Conservation (phyloP, 345 rosid genomes). For the Schrenkiella parvula region DNA sequence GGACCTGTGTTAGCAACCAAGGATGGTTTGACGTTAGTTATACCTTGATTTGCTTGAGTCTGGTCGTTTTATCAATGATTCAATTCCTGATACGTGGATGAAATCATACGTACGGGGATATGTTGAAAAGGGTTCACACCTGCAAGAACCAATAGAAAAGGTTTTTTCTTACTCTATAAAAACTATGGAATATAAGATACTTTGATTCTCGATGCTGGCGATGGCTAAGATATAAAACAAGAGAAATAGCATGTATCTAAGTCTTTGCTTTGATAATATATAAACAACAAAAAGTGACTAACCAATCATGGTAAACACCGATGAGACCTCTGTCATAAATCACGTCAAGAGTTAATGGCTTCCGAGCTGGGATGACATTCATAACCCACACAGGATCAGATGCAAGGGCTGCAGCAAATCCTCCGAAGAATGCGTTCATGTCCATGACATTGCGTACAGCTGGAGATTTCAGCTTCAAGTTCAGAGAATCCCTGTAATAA, state of each 20-base stretch:
- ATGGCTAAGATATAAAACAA: not conserved
- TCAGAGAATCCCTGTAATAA: conserved; percentile 53
- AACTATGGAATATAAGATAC: not conserved
- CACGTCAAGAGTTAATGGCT: conserved; percentile 68
- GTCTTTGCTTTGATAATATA: not conserved
- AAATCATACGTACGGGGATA: conserved; percentile 96
- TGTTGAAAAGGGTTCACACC: conserved; percentile 99
- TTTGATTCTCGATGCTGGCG: not conserved
- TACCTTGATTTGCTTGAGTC: conserved; percentile 56
- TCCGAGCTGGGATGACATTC: conserved; percentile 86
- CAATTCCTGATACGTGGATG: conserved; percentile 80
- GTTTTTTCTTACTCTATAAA: not conserved
- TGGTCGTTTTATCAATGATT: conserved; percentile 54
- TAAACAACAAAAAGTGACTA: conserved; percentile 21
- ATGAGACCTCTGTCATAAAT: conserved; percentile 86
- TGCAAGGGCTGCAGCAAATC: conserved; percentile 81
- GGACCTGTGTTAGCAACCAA: not conserved
- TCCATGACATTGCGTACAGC: conserved; percentile 85
- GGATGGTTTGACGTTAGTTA: not conserved
- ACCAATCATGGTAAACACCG: conserved; percentile 89
- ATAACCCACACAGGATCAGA: conserved; percentile 92
- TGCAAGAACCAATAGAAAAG: conserved; percentile 33
- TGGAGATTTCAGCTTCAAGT: conserved; percentile 63
- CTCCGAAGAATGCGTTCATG: conserved; percentile 93
- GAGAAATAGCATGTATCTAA: not conserved